Conservation (phyloP, 768 basidiomycete genomes). For the Hericium erinaceus region DNA sequence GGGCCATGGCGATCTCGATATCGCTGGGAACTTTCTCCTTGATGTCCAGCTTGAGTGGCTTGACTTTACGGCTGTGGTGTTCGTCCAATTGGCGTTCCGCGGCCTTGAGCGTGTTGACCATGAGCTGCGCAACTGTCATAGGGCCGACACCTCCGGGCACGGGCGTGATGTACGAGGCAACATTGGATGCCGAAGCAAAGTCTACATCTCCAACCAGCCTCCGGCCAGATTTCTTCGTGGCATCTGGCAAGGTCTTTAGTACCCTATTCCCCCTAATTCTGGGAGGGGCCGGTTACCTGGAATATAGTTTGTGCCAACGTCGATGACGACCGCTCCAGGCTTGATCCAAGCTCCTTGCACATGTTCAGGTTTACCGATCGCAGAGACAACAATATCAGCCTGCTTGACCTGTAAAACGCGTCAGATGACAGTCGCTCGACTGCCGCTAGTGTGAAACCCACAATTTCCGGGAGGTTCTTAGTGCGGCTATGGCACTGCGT, state of each 20-base stretch:
- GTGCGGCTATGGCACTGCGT: constrained; percentile 96
- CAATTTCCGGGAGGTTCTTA: constrained; percentile 69
- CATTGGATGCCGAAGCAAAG: constrained; percentile 60
- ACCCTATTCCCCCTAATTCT: too few relatives aligned
- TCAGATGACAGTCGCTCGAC: not conserved
- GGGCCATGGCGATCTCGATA: constrained; percentile 93
- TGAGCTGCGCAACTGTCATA: constrained; percentile 99
- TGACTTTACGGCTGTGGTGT: constrained; percentile 55
- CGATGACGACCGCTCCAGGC: constrained; percentile 89
- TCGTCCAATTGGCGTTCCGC: constrained; percentile 77
- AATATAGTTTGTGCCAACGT: constrained; percentile 96
- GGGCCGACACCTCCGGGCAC: constrained; percentile 99
- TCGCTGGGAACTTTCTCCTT: constrained; percentile 88
- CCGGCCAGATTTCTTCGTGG: constrained; percentile 89
- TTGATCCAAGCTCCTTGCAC: constrained; percentile 94
- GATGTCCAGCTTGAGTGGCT: constrained; percentile 71
- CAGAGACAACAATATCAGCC: constrained; percentile 91
- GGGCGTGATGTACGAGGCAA: constrained; percentile 90
- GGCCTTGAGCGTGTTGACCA: constrained; percentile 86
- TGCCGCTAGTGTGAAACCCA: constrained; percentile 25
- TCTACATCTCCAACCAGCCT: constrained; percentile 96
- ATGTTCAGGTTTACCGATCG: constrained; percentile 89
- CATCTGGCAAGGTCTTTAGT: constrained; percentile 31
- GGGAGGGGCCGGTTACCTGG: constrained; percentile 46
- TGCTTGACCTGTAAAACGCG: constrained; percentile 49